These are phyloP conservation scores for Drechslerella coelobrocha DNA, from an alignment of 2,329 filamentous ascomycete genomes.

Conservation along the genomic window DNA sequence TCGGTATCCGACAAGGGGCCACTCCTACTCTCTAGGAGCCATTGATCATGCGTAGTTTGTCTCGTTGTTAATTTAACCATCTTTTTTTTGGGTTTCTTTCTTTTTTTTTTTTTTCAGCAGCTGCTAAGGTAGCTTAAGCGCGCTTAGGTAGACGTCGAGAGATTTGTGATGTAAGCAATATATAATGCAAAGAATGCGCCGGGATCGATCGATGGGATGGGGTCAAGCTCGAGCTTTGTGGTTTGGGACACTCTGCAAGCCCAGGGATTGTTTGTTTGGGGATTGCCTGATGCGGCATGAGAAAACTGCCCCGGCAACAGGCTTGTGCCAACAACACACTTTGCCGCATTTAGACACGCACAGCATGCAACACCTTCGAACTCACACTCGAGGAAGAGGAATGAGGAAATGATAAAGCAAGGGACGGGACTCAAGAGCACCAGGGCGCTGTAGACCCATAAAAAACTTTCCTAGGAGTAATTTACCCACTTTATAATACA, in stretches of 20 bases:
- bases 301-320: conserved; percentile 5
- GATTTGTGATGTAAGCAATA: too few relatives aligned
- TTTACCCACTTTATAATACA: too few relatives aligned
- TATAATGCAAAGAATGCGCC: conserved; percentile 4
- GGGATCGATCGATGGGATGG: not conserved
- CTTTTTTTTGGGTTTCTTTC: too few relatives aligned
- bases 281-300: not conserved
- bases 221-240: not conserved
- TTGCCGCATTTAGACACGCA: not conserved
- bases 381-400: too few relatives aligned
- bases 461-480: too few relatives aligned
- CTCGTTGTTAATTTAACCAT: conserved; percentile 33
- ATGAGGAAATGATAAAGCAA: too few relatives aligned
- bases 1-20: conserved; percentile 1
- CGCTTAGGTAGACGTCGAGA: too few relatives aligned
- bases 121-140: conserved; percentile 5
- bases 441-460: too few relatives aligned
- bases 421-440: too few relatives aligned
- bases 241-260: not conserved
- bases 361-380: too few relatives aligned
- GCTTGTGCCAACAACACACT: conserved; percentile 1
- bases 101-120: conserved; percentile 7
- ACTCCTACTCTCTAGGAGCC: conserved; percentile 9
- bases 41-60: conserved; percentile 43
- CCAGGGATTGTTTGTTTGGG: not conserved